Percentiles rank a stretch among this genome's conserved stretches.
These are phyloP conservation scores for Pisolithus orientalis DNA, from an alignment of 768 basidiomycete genomes.

Conservation along the genomic window DNA sequence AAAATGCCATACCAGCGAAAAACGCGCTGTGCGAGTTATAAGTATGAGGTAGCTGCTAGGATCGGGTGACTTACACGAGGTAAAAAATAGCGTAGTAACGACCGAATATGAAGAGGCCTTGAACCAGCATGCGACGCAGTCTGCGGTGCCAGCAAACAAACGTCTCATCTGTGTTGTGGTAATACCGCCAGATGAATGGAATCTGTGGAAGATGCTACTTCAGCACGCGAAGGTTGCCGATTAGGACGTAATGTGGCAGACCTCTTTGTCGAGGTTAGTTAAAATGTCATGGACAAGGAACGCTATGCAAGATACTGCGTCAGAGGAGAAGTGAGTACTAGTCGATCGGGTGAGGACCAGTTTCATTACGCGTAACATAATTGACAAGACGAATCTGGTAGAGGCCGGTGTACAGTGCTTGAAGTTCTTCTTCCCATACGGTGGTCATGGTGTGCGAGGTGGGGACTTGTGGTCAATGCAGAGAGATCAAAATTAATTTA, in stretches of 20 bases:
- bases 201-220: conserved; percentile 2
- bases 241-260: neutral
- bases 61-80: conserved; percentile 8
- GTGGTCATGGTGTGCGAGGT: neutral
- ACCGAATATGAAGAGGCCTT: conserved; percentile 14
- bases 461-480: too few species aligned
- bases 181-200: conserved; percentile 11
- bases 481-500: too few species aligned
- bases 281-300: conserved; percentile 3
- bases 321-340: too few species aligned
- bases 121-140: conserved; percentile 7
- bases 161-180: neutral
- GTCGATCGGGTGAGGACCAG: neutral
- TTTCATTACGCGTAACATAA: neutral
- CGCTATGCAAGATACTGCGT: neutral
- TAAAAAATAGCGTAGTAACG: conserved; percentile 21
- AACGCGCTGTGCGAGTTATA: neutral
- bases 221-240: neutral
- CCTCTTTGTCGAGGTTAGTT: conserved; percentile 17
- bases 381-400: neutral
- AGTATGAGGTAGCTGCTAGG: neutral
- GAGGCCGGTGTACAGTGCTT: neutral
- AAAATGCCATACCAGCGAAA: neutral
- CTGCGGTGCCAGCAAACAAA: neutral
- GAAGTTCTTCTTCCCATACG: neutral